Evolutionary conservation across 169 alveolate genomes (phyloP), one percentile per base, ranked within the genome.

Genomic region (Cryptosporidium tyzzeri): DNA sequence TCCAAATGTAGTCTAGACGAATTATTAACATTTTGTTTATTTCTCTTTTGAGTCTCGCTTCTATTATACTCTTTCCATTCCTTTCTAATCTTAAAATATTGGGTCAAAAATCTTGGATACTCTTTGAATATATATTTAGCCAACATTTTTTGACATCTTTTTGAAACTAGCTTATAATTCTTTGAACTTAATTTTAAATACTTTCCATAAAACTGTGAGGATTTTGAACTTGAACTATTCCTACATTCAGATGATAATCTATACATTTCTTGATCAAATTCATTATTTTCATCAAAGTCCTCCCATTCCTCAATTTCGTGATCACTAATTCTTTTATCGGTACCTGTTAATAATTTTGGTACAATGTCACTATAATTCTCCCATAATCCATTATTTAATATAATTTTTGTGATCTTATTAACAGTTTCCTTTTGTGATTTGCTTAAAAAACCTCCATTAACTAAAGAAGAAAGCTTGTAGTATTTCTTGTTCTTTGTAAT

Each of bases 41-140:
- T 80, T 33, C 74, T 80, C 0, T 59, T 80, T 44, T 44, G 70
- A 21, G 18, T 62, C 41, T 80, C 89, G 0, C 8, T 29, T 16
- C 26, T 41, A 31, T 62, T 80, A 29, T 26, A 16, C 26, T 80
- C 80, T 7, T 35, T 37, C 89, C 89, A 80, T 23, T 62, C 80
- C 31, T 65, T 80, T n/a, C 89, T 59, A 31, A 65, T 65, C 55
- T 59, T 80, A 62, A 31, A 80, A 16, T 80, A 80, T 21, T 80
- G 65, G 8, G 75, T 80, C 29, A 80, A 45, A 62, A 80, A 80
- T 7, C 68, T 80, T 26, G 89, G 89, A 48, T 80, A 80, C 21
- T 59, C 68, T n/a, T 80, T 62, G 41, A 80, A 80, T n/a, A 80
- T 80, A 50, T 80, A 80, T 65, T 80, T 80, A 44, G 89, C 89